phyloP scores from a whole-genome alignment of 768 basidiomycete genomes.

The Leccinellum luteum region DNA sequence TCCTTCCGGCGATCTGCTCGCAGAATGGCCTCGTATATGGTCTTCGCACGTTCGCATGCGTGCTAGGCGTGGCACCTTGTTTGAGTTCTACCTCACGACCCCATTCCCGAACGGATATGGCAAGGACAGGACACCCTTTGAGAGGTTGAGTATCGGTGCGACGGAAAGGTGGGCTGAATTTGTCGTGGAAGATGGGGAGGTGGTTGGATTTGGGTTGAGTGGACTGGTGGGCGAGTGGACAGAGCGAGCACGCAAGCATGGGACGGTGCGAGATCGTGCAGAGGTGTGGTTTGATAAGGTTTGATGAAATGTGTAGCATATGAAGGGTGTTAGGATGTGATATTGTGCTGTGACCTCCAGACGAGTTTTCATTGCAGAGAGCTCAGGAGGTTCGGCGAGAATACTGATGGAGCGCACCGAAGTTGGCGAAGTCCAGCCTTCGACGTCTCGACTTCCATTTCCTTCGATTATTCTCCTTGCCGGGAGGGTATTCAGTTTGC shows the following conservation, averaged over 20 bases:
- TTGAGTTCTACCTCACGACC: constrained; percentile 19
- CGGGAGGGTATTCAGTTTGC: not conserved
- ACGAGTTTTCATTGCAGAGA: not conserved
- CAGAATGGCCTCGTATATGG: constrained; percentile 34
- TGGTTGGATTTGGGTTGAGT: constrained; percentile 31
- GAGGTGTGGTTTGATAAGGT: constrained; percentile 34
- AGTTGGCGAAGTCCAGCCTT: not conserved
- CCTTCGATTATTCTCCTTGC: not conserved
- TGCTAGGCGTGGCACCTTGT: constrained; percentile 18
- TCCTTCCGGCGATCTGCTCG: constrained; percentile 23
- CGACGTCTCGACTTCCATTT: constrained; percentile 1
- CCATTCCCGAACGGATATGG: constrained; percentile 41
- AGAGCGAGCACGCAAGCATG: constrained; percentile 19
- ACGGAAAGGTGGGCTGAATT: constrained; percentile 18
- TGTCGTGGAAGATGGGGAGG: constrained; percentile 22
- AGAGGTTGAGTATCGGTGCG: constrained; percentile 8
- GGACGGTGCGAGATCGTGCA: constrained; percentile 21
- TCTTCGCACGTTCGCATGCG: constrained; percentile 37
- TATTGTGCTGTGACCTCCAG: no score
- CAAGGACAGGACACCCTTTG: constrained; percentile 33
- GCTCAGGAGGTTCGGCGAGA: not conserved
- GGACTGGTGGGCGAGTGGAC: constrained; percentile 14
- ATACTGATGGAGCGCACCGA: not conserved
- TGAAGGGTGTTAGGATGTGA: not conserved
- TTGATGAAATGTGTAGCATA: constrained; percentile 1